Percentiles rank a stretch among this genome's conserved stretches.
Conservation (phyloP, 192 early-diverging fungal genomes). For the Podila verticillata region DNA sequence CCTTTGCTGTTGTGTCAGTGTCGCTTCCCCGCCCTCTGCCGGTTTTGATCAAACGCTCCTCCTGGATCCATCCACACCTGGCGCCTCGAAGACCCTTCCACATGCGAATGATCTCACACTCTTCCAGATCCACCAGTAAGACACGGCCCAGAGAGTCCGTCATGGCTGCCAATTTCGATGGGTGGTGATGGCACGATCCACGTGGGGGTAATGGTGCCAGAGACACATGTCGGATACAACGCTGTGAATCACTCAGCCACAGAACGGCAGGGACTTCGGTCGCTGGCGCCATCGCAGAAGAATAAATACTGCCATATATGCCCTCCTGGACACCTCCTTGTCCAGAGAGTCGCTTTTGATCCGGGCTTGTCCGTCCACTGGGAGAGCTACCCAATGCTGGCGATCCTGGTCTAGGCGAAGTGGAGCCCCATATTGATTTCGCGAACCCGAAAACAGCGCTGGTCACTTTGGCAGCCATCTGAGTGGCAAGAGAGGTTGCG, state of each 20-base stretch:
- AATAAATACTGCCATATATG: conserved; percentile 50
- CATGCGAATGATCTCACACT: conserved; percentile 73
- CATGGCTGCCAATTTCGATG: conserved; percentile 63
- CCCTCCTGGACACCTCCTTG: conserved; percentile 20
- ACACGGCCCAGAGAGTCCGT: conserved; percentile 76
- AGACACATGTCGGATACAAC: conserved; percentile 62
- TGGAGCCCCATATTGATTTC: conserved; percentile 69
- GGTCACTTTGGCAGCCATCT: conserved; percentile 59
- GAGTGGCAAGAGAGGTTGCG: conserved; percentile 58
- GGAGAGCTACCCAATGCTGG: conserved; percentile 13
- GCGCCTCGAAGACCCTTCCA: conserved; percentile 80
- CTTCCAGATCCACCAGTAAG: conserved; percentile 68
- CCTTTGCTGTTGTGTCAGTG: conserved; percentile 32
- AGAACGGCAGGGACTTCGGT: conserved; percentile 62
- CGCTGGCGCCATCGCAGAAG: conserved; percentile 62
- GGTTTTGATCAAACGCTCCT: conserved; percentile 40
- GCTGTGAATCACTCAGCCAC: conserved; percentile 60
- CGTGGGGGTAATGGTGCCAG: conserved; percentile 57
- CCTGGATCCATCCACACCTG: conserved; percentile 74
- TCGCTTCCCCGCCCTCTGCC: conserved; percentile 59
- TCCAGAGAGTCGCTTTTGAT: conserved; percentile 33
- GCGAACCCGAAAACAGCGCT: conserved; percentile 76
- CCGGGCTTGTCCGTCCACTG: conserved; percentile 20
- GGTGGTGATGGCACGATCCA: conserved; percentile 49
- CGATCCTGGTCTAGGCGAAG: conserved; percentile 32